Base-by-base conservation (phyloP, 1,139 yeast genomes). In the Saccharomyces hybrid region DNA sequence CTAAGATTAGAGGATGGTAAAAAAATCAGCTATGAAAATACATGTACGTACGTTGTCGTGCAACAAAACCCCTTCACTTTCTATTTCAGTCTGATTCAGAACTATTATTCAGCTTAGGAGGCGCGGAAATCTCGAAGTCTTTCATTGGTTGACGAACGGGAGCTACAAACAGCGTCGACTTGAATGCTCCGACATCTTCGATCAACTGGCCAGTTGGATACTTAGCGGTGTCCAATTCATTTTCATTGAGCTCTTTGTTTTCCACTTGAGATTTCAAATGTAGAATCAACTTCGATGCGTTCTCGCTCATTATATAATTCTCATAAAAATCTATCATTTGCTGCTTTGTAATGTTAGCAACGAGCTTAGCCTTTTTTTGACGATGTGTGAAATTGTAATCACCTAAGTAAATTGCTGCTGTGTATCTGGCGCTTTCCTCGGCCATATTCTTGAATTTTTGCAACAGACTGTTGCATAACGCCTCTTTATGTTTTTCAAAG, bases 401-500 rank as follows among this genome's bases (percentile, higher is more conserved):
- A 3, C 97, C 97, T 55, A 82, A 78, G 44, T 80, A 78, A 55
- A 93, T 85, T 19, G 82, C 78, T 55, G 78, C 75, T 82, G 89
- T 84, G 68, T 81, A 85, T 60, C 84, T 75, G 26, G 73, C 68
- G 42, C 83, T 77, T 70, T 93, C 98, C 66, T 91, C 97, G 51
- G 75, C 74, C 70, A 91, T 75, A 62, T 88, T 90, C 70, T 88
- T 88, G 64, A 81, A 76, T 66, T 86, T 88, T 62, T 87, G 86
- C 50, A 80, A 72, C 63, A 88, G 83, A 66, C 82, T 81, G 57
- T 80, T 72, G 54, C 82, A 78, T 55, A 91, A 76, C 0, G 97
- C 85, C 53, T 77, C 78, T 54, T 86, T 84, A 69, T 86, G 88
- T 59, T 82, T 82, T 19, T 74, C 73, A 64, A 86, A 89, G 55